phyloP scores from a whole-genome alignment of 306 rosid species.

The Castanea crenata region DNA sequence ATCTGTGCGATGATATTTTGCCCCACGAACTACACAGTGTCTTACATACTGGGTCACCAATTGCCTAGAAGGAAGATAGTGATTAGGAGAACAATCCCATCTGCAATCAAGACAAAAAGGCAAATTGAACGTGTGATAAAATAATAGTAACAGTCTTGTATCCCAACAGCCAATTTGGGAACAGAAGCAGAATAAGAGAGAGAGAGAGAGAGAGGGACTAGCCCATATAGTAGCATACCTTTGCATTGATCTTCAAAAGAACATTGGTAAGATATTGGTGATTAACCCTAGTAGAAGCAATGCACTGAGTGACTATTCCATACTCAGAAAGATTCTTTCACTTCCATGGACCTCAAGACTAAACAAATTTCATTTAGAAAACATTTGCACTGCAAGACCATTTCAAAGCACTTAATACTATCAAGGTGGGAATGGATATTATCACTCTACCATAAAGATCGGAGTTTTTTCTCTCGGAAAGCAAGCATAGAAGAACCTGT shows the following conservation, averaged over 20 bases:
- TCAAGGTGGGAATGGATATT: neutral
- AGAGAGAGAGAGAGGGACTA: neutral
- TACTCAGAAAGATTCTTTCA: constrained; percentile 61
- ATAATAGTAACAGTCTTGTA: neutral
- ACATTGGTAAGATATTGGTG: constrained; percentile 90
- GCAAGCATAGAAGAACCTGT: constrained; percentile 68
- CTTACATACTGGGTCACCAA: constrained; percentile 79
- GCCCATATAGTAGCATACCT: constrained; percentile 38
- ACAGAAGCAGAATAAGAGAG: neutral
- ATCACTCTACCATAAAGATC: constrained; percentile 73
- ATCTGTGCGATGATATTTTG: constrained; percentile 60
- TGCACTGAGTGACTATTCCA: constrained; percentile 84
- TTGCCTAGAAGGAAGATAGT: constrained; percentile 54
- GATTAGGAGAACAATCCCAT: constrained; percentile 40
- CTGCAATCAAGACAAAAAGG: constrained; percentile 36
- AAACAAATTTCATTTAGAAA: neutral
- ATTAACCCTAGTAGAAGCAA: constrained; percentile 71
- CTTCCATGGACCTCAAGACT: constrained; percentile 82
- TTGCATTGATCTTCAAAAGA: constrained; percentile 79
- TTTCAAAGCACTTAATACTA: neutral
- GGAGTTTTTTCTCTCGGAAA: constrained; percentile 86
- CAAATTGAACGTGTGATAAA: no score
- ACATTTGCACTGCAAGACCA: neutral
- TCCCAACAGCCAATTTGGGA: neutral
- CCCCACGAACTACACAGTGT: constrained; percentile 76